Conservation (phyloP, 23 red algal species). For the Gracilaria gracilis region DNA sequence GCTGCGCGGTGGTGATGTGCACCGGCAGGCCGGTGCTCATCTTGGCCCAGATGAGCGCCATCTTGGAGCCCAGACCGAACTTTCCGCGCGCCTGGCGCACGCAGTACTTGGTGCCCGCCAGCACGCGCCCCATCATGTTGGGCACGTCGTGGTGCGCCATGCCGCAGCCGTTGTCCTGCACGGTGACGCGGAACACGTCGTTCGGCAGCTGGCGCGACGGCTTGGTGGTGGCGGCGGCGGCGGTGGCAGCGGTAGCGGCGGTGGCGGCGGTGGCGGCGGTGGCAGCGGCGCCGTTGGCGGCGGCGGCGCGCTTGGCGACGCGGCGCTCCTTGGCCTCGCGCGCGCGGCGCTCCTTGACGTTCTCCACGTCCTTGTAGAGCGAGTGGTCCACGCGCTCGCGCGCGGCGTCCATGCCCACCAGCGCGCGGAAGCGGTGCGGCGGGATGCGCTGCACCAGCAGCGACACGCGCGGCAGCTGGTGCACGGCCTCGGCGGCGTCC, state of each 20-base stretch:
- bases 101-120: constrained; percentile 92
- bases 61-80: constrained; percentile 96
- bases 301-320: constrained; percentile 22
- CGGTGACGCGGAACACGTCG: constrained; percentile 79
- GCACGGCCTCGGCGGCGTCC: constrained; percentile 85
- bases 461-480: constrained; percentile 61
- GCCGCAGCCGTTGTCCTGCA: constrained; percentile 86
- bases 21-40: constrained; percentile 92
- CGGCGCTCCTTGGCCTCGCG: constrained; percentile 44
- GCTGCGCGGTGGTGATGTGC: constrained; percentile 60
- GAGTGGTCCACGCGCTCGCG: constrained; percentile 53
- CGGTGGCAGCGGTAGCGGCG: neutral
- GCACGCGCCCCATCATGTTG: constrained; percentile 87
- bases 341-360: constrained; percentile 56
- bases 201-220: neutral
- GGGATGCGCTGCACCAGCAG: constrained; percentile 69
- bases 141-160: constrained; percentile 89
- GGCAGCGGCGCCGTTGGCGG: neutral
- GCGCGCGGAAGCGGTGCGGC: constrained; percentile 30
- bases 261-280: neutral
- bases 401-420: constrained; percentile 55
- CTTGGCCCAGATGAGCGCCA: constrained; percentile 96
- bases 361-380: constrained; percentile 82
- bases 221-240: neutral
- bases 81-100: constrained; percentile 91